phyloP scores from a whole-genome alignment of 2,329 filamentous ascomycete genomes.

The Sporothrix brunneoviolacea region DNA sequence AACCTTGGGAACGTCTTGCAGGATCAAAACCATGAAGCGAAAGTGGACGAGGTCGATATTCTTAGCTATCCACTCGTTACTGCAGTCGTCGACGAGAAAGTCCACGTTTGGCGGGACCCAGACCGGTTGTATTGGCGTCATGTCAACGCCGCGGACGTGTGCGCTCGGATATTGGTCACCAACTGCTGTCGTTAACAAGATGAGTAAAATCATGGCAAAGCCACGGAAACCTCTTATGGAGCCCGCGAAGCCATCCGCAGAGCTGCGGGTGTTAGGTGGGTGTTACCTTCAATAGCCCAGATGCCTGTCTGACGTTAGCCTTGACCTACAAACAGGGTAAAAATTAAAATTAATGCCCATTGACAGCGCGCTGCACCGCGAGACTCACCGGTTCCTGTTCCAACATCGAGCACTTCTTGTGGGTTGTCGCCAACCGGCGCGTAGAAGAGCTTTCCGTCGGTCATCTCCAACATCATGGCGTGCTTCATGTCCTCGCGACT shows the following conservation, averaged over 20 bases:
- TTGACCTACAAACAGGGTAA: background rate
- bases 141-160: conserved; percentile 34
- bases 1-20: conserved; percentile 46
- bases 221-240: background rate
- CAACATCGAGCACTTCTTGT: conserved; percentile 40
- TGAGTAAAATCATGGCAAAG: background rate
- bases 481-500: conserved; percentile 40
- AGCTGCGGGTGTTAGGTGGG: background rate
- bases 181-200: conserved; percentile 1
- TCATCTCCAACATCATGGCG: conserved; percentile 39
- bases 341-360: background rate
- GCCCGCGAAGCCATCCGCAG: background rate
- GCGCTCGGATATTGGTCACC: conserved; percentile 34
- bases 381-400: conserved; percentile 39
- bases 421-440: conserved; percentile 35
- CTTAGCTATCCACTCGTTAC: conserved; percentile 47
- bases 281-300: conserved; percentile 25
- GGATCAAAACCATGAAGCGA: conserved; percentile 46
- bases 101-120: conserved; percentile 35
- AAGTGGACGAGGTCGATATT: conserved; percentile 55
- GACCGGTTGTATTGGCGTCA: conserved; percentile 37
- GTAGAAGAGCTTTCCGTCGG: conserved; percentile 35
- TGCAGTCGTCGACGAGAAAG: conserved; percentile 29
- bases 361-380: background rate
- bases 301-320: conserved; percentile 25